phyloP scores from a whole-genome alignment of 306 rosid species.

The Acmispon strigosus region DNA sequence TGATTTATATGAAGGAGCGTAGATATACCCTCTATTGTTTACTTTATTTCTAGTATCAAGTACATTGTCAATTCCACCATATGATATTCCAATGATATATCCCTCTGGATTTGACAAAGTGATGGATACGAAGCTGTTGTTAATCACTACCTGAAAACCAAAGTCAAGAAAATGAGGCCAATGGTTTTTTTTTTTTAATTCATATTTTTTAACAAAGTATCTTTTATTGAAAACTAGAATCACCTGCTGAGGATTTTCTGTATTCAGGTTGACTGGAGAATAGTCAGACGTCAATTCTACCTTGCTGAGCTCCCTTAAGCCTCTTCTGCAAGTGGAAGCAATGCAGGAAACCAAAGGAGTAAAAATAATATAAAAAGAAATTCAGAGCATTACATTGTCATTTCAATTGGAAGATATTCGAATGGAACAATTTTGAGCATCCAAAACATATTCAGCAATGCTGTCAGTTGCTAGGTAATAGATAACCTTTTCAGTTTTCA shows the following conservation, averaged over 20 bases:
- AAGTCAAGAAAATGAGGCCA: background rate
- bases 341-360: background rate
- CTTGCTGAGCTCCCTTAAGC: background rate
- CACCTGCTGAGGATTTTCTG: background rate
- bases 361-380: background rate
- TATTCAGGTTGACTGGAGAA: background rate
- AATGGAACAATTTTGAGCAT: too few species aligned
- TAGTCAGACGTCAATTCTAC: background rate
- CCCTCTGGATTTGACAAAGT: slow-evolving; percentile 53
- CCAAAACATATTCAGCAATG: background rate
- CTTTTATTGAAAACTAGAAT: background rate
- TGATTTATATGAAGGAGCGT: background rate
- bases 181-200: background rate
- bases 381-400: too few species aligned
- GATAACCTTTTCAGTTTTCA: slow-evolving; percentile 86
- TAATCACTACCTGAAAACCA: slow-evolving; percentile 45
- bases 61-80: slow-evolving; percentile 38
- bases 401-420: too few species aligned
- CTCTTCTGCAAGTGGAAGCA: slow-evolving; percentile 8
- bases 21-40: slow-evolving; percentile 54
- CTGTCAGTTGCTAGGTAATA: slow-evolving; percentile 96
- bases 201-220: too few species aligned
- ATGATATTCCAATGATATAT: slow-evolving; percentile 40
- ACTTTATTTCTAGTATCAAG: slow-evolving; percentile 20
- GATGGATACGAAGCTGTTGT: slow-evolving; percentile 52